Percentiles rank a stretch among this genome's conserved stretches.
These are phyloP conservation scores for Verticillium klebahnii DNA, from an alignment of 2,329 filamentous ascomycete genomes.

Conservation along the genomic window DNA sequence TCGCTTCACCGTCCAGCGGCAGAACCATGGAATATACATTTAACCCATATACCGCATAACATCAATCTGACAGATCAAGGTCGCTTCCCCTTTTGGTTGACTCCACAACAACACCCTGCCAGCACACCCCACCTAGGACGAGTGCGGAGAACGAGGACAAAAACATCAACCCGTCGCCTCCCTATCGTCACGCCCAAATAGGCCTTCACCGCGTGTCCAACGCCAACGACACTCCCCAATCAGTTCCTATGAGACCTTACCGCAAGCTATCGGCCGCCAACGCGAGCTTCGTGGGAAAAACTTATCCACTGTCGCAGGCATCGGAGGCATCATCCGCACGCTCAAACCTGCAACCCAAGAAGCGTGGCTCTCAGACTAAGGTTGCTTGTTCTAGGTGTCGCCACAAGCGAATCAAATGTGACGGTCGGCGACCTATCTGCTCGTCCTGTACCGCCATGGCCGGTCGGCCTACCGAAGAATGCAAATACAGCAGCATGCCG, in stretches of 20 bases:
- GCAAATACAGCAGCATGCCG: neutral
- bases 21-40: neutral
- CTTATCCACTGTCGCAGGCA: neutral
- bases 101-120: neutral
- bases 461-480: neutral
- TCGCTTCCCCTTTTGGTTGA: neutral
- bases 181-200: neutral
- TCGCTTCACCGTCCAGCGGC: neutral
- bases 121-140: neutral
- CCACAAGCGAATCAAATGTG: neutral
- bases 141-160: neutral
- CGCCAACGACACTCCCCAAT: neutral
- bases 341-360: neutral
- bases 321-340: neutral
- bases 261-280: neutral
- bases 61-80: neutral
- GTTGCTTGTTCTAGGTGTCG: neutral
- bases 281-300: neutral
- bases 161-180: neutral
- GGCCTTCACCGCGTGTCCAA: neutral
- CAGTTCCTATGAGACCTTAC: neutral
- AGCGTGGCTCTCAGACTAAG: neutral
- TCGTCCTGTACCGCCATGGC: neutral
- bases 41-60: neutral
- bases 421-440: neutral